Conservation (phyloP, 169 alveolate species). For the Plasmodium relictum region DNA sequence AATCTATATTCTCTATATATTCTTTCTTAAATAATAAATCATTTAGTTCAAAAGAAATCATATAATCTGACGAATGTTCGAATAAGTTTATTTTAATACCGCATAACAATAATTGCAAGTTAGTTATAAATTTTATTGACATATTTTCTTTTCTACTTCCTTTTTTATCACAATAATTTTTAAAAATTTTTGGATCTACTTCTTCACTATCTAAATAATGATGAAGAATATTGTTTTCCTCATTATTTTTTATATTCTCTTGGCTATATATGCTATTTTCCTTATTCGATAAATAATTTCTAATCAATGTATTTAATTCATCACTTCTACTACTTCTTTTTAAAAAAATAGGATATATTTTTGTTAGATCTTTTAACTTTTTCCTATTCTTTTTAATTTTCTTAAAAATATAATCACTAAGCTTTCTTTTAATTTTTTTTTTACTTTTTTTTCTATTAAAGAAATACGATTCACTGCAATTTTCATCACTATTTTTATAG, state of each 20-base stretch:
- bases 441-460: constrained; percentile 11
- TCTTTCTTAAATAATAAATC: constrained; percentile 22
- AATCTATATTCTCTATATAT: constrained; percentile 42
- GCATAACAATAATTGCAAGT: constrained; percentile 5
- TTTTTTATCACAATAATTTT: not conserved
- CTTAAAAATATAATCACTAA: constrained; percentile 50
- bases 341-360: constrained; percentile 31
- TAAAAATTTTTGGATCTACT: not conserved
- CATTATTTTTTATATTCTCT: not conserved
- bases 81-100: constrained; percentile 37
- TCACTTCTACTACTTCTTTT: constrained; percentile 22
- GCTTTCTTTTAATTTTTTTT: constrained; percentile 36
- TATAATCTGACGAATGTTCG: constrained; percentile 35
- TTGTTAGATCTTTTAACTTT: constrained; percentile 40
- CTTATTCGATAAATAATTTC: constrained; percentile 22
- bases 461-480: not conserved
- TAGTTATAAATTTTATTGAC: constrained; percentile 16
- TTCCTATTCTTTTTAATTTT: constrained; percentile 48
- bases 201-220: not conserved
- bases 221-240: not conserved
- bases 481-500: not conserved
- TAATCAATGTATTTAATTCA: constrained; percentile 37
- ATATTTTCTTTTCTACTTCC: not conserved
- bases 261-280: not conserved
- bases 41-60: constrained; percentile 29